Evolutionary conservation across 1,284 basidiomycete genomes (phyloP).

Genomic region (Ustilago shanxiensis): DNA sequence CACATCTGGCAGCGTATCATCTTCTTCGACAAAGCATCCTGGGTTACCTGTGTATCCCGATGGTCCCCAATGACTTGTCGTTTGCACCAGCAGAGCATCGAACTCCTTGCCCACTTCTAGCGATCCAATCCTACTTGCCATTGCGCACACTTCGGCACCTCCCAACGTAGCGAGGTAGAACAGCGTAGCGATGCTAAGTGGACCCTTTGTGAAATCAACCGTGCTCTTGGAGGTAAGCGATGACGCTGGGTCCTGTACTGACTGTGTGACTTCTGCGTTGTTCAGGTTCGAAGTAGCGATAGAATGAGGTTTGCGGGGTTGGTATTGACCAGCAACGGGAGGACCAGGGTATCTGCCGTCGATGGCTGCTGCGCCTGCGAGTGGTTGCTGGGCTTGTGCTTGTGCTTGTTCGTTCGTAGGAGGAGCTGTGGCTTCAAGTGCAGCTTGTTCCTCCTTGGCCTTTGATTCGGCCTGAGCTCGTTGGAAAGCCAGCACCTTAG

Average conservation of each 20-base stretch:
- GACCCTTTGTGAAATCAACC: slow-evolving; percentile 75
- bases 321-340: slow-evolving; percentile 48
- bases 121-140: slow-evolving; percentile 81
- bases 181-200: slow-evolving; percentile 81
- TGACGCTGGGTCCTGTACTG: slow-evolving; percentile 37
- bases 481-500: slow-evolving; percentile 77
- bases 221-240: slow-evolving; percentile 23
- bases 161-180: slow-evolving; percentile 92
- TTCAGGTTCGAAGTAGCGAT: slow-evolving; percentile 45
- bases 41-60: slow-evolving; percentile 73
- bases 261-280: slow-evolving; percentile 23
- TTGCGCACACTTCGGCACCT: slow-evolving; percentile 85
- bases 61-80: slow-evolving; percentile 72
- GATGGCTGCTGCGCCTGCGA: slow-evolving; percentile 29
- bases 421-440: slow-evolving; percentile 16
- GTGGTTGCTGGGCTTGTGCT: slow-evolving; percentile 26
- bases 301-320: slow-evolving; percentile 40
- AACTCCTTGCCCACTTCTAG: slow-evolving; percentile 87
- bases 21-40: slow-evolving; percentile 74
- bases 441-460: slow-evolving; percentile 33
- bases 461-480: slow-evolving; percentile 44
- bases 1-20: slow-evolving; percentile 70
- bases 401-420: slow-evolving; percentile 31
- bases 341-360: slow-evolving; percentile 50
- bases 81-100: slow-evolving; percentile 83